Percentiles rank a stretch among this genome's conserved stretches.
These are phyloP conservation scores for Rhodomyrtus tomentosa DNA, from an alignment of 345 rosid species.

Conservation along the genomic window DNA sequence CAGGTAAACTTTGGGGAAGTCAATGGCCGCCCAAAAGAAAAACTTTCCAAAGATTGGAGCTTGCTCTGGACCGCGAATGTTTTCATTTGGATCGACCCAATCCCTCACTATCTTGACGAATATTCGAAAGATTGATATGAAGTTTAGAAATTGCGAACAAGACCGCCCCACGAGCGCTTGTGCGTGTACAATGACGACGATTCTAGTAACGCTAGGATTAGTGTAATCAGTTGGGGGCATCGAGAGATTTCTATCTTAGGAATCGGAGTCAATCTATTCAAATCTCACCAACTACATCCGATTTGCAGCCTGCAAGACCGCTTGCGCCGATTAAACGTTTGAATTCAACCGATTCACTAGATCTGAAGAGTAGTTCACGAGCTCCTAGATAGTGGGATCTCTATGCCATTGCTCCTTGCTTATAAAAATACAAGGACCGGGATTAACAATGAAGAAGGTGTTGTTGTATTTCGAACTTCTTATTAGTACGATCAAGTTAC, in stretches of 20 bases:
- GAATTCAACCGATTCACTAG: neutral
- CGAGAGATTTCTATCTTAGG: neutral
- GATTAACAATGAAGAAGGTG: neutral
- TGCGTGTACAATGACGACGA: neutral
- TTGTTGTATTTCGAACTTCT: neutral
- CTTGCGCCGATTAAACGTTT: neutral
- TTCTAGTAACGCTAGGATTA: neutral
- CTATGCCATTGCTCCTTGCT: neutral
- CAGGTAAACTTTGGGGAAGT: neutral
- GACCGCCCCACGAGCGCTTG: neutral
- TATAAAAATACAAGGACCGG: neutral
- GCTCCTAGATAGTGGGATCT: neutral
- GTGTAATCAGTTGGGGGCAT: neutral
- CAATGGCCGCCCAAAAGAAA: neutral
- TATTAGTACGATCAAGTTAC: neutral
- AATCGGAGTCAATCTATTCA: neutral
- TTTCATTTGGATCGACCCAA: neutral
- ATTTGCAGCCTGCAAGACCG: neutral
- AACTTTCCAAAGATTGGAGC: neutral
- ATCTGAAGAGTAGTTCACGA: neutral
- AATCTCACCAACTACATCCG: neutral
- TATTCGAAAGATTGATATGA: neutral
- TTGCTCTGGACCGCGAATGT: neutral
- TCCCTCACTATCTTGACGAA: neutral
- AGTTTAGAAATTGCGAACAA: neutral